Base-by-base conservation (phyloP, 768 basidiomycete species). In the Cystofilobasidium macerans region DNA sequence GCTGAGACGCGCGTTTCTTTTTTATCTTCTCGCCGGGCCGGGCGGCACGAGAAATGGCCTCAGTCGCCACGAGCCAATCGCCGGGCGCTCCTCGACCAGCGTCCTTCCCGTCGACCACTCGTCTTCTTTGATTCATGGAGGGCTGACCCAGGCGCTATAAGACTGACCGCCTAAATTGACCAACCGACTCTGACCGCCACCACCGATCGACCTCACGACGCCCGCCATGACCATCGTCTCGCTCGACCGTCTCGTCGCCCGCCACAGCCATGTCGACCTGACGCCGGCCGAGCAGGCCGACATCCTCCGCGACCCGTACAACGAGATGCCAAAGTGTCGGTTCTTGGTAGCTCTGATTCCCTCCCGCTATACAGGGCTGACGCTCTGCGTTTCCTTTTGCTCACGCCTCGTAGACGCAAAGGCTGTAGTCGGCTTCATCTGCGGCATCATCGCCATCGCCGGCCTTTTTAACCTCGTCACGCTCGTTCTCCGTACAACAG, bases 351-450 rank as follows among this genome's bases (percentile, higher is more conserved):
- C 13, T 30, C 30, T 8, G 8, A 22, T 8, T 53, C 51, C 12
- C 51, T 8, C n/a, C 20, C 51, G 24, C 38, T 40, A 40, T 8
- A n/a, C n/a, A n/a, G n/a, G n/a, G n/a, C n/a, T n/a, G n/a, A n/a
- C n/a, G n/a, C n/a, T n/a, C n/a, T n/a, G n/a, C n/a, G n/a, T n/a
- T n/a, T n/a, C n/a, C n/a, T n/a, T n/a, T n/a, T n/a, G n/a, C n/a
- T n/a, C 18, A n/a, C 24, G 32, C 56, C 22, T 57, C 26, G 8
- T n/a, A 47, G 45, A 47, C n/a, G 45, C 71, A 0, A 64, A 65
- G 28, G 57, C 68, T n/a, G 57, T 64, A 8, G 61, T 68, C 33
- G 43, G 45, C 38, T 53, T 69, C 45, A 43, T 71, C 38, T 66
- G 69, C 30, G 68, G 40, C 22, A 54, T 45, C 20, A 64, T 72